Percentiles rank a stretch among this genome's conserved stretches.
Evolutionary conservation across 345 rosid species (phyloP).

Genomic region (Citropsis articulata): DNA sequence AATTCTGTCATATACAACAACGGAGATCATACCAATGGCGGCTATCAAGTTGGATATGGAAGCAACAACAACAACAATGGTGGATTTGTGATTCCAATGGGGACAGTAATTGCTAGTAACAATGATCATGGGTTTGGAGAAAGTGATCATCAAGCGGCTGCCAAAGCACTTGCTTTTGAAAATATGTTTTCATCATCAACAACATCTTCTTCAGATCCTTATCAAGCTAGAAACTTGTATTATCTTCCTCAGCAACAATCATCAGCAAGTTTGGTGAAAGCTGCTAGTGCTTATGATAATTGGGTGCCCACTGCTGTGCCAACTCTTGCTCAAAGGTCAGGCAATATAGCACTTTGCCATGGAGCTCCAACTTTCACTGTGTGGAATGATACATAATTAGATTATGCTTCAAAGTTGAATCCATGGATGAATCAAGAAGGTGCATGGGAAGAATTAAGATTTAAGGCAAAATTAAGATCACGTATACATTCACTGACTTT

Average conservation of each 20-base stretch:
- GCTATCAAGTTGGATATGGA: slow-evolving; percentile 24
- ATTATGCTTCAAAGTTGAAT: neutral
- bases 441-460: neutral
- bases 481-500: slow-evolving; percentile 23
- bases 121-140: slow-evolving; percentile 27
- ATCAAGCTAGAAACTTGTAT: slow-evolving; percentile 40
- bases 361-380: slow-evolving; percentile 56
- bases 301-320: slow-evolving; percentile 51
- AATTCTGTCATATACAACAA: slow-evolving; percentile 46
- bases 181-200: slow-evolving; percentile 30
- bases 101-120: slow-evolving; percentile 30
- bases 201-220: slow-evolving; percentile 37
- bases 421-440: neutral
- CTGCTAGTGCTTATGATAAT: slow-evolving; percentile 27
- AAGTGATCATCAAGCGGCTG: slow-evolving; percentile 5
- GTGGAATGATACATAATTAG: slow-evolving; percentile 47
- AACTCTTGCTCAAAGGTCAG: slow-evolving; percentile 35
- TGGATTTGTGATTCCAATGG: slow-evolving; percentile 37
- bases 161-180: slow-evolving; percentile 24
- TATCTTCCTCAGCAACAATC: slow-evolving; percentile 40
- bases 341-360: slow-evolving; percentile 39
- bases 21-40: slow-evolving; percentile 19
- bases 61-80: neutral
- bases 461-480: neutral
- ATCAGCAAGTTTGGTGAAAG: slow-evolving; percentile 13